These are phyloP conservation scores for Carpinus fangiana DNA, from an alignment of 306 rosid species.

Conservation along the genomic window DNA sequence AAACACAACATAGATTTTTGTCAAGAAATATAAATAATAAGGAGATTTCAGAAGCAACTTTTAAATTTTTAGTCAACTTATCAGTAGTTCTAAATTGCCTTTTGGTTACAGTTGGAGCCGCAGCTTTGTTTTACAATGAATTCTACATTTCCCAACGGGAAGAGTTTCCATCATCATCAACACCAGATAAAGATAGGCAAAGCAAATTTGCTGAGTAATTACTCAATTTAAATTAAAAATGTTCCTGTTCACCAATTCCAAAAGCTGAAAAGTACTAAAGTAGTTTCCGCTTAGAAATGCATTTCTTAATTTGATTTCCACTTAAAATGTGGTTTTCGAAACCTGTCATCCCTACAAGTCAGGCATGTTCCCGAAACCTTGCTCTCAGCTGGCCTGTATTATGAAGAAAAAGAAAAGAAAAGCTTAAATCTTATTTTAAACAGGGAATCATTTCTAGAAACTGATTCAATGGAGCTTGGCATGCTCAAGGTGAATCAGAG, in stretches of 20 bases:
- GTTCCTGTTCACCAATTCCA: background rate
- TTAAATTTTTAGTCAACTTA: no score
- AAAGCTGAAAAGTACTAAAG: background rate
- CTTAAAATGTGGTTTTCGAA: background rate
- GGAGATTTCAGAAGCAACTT: no score
- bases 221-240: background rate
- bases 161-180: background rate
- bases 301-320: background rate
- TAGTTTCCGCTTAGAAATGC: background rate
- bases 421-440: background rate
- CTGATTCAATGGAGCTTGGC: background rate
- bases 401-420: background rate
- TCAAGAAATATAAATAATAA: background rate
- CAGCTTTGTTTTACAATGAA: background rate
- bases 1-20: background rate
- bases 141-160: background rate
- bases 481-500: background rate
- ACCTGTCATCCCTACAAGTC: constrained; percentile 1
- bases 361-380: background rate
- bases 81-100: background rate
- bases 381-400: background rate
- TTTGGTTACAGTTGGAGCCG: background rate
- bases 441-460: background rate
- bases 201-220: background rate
- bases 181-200: background rate